Percentiles rank a stretch among this genome's conserved stretches.
phyloP scores from a whole-genome alignment of 129 eudicot genomes.

The Heracleum sosnowskyi region DNA sequence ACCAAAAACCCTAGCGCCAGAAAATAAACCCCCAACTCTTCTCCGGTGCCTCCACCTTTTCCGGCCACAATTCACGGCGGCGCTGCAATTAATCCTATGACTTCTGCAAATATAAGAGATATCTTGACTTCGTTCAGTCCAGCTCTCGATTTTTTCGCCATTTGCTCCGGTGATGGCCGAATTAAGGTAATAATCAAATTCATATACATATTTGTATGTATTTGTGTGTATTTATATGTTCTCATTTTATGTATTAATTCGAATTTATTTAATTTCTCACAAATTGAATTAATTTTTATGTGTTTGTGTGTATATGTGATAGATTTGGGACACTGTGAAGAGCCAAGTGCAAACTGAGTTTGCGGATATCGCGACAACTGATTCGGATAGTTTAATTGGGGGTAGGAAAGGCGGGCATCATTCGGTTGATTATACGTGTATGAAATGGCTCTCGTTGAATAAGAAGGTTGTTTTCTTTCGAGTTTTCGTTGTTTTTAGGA shows the following conservation, averaged over 20 bases:
- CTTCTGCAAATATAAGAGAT: constrained; percentile 59
- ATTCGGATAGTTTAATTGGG: constrained; percentile 39
- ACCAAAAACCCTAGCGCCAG: background rate
- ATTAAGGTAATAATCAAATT: constrained; percentile 44
- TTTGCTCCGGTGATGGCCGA: constrained; percentile 76
- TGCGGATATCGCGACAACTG: constrained; percentile 46
- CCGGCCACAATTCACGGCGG: background rate
- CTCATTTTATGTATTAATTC: background rate
- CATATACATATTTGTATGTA: background rate
- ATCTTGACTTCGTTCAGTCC: constrained; percentile 77
- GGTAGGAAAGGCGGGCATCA: constrained; percentile 64
- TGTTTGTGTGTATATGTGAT: constrained; percentile 10
- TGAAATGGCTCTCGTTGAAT: constrained; percentile 73
- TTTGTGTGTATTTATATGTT: no score
- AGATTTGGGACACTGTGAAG: constrained; percentile 95
- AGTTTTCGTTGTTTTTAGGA: background rate
- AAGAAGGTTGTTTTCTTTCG: constrained; percentile 45
- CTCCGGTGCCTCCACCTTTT: background rate
- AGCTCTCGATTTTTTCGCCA: constrained; percentile 62
- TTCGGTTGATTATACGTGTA: constrained; percentile 91
- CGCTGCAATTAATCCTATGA: constrained; percentile 27
- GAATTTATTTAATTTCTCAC: background rate
- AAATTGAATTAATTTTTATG: background rate
- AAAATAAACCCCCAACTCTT: background rate
- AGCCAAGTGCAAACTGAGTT: constrained; percentile 90